Base-by-base conservation (phyloP, 306 rosid genomes). In the Quercus glauca region DNA sequence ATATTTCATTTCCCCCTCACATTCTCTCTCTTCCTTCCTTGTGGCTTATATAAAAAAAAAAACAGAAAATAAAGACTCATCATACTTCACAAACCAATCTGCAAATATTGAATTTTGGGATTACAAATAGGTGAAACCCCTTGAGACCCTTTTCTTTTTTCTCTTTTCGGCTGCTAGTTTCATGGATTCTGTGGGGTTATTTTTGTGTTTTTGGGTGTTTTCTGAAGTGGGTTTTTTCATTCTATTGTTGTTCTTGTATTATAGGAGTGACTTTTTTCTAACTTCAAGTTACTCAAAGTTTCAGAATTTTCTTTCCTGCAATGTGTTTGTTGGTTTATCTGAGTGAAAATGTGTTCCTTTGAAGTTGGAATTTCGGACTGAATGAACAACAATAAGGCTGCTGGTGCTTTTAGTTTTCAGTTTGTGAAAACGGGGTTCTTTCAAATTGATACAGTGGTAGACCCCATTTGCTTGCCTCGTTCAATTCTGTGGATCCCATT, bases 1-100 rank as follows among this genome's bases (percentile, higher is more conserved):
- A 81, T 87, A 86, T 89, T 85, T 84, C 65, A 77, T 69, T 73
- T 68, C 69, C 68, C 65, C 41, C 49, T 35, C 83, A 73, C 60
- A 9, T 18, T 71, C 69, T 73, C 71, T 37, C 76, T 67, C 71
- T 68, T 60, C 49, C 61, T 80, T 78, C 52, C 75, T 20, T 18
- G 23, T 67, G 49, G 14, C 71, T 19, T 43, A 33, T 67, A 17
- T 17, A 5, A 18, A 3, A 37, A 37, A 7, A 7, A 8, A 7
- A 7, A 37, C 2, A 1, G 43, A 7, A 37, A 37, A 37, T 37
- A 37, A 37, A 7, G 45, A 37, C 45, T 37, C 45, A n/a, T n/a
- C n/a, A 41, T 8, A 41, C 45, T 41, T 41, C 45, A 68, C 35
- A 45, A 73, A 58, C 63, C 56, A 79, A 49, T 74, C 71, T 73